Base-by-base conservation (phyloP, 306 rosid species). In the Hippophae gyantsensis region DNA sequence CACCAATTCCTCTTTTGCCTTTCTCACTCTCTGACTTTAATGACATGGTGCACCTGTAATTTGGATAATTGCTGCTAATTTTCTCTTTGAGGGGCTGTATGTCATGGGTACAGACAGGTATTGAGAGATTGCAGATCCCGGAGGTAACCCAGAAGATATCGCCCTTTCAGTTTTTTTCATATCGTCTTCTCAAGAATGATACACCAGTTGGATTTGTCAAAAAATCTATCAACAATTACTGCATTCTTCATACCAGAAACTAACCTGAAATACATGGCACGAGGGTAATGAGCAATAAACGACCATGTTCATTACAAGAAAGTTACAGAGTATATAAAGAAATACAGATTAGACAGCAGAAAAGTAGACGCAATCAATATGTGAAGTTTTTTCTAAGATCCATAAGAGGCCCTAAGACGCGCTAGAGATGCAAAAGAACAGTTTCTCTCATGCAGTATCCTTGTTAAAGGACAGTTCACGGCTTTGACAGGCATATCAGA, bases 161-260 rank as follows among this genome's bases (percentile, higher is more conserved):
- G n/a, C 41, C 38, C 13, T 50, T 11, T 3, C 10, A 65, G 61
- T 48, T 52, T 63, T 52, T 23, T 54, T 82, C 81, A 93, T 41
- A 42, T 45, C 8, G 69, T 78, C 75, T 75, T 92, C 84, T 92
- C 84, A 13, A 92, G 95, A 79, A 84, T 73, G 70, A 88, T 73
- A 48, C 97, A 86, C 99, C 94, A 92, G 77, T 92, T 92, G 56
- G 97, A 86, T 76, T 92, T 92, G 79, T 92, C 94, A 52, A 69
- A 88, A 86, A 92, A 88, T 52, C 69, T 79, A 67, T 92, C 97
- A 6, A 92, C 82, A 47, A 92, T 63, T 62, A 78, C 76, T 10
- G 87, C 86, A 57, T 80, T 75, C 62, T 71, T 76, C 74, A 87
- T 73, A 56, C 90, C 95, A 62, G 80, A 76, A 45, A 76, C 77